Evolutionary conservation across 768 basidiomycete species (phyloP), one percentile per base, ranked within the genome.

Genomic region (Exidia glandulosa): DNA sequence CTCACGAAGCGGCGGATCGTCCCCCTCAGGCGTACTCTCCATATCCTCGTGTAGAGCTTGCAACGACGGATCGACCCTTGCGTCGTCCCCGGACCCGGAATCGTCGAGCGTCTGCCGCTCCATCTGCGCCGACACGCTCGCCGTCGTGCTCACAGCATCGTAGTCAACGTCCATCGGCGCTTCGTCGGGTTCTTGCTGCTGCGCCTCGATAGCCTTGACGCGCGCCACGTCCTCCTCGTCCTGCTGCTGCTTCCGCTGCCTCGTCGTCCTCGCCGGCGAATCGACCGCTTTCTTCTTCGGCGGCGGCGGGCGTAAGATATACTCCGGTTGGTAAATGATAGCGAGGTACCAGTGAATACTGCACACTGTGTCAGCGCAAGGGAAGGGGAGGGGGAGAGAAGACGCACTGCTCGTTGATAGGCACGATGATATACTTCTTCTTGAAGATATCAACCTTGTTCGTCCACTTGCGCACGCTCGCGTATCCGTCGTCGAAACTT

Each of bases 321-420:
- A 71, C 58, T 82, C 83, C 0, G 96, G 95, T 61, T 87, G 84
- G 70, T 84, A 87, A 64, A 99, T 95, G 62, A 98, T 84, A 16
- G 91, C 94, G 41, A 98, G 81, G 71, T 96, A 98, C 96, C 96
- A 98, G 73, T 99, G 96, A 48, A 91, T 72, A 66, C 95, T 98
- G 63, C 9, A 32, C 31, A 31, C 23, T 59, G 31, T 32, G 3
- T 32, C 9, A 54, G 9, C 50, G 30, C 45, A 59, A 59, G 41
- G 13, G 52, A n/a, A 23, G 48, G 2, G 29, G 57, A 27, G 33
- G 48, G 13, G 10, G 47, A 52, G 27, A n/a, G 27, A 16, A 50
- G 7, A 69, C 83, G 60, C 69, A 96, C 95, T 94, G 78, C 71
- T 98, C 96, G 66, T 99, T 98, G 72, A 99, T 96, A 2, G 96